These are phyloP conservation scores for Podospora pseudopauciseta DNA, from an alignment of 495 filamentous ascomycete species.

Conservation along the genomic window DNA sequence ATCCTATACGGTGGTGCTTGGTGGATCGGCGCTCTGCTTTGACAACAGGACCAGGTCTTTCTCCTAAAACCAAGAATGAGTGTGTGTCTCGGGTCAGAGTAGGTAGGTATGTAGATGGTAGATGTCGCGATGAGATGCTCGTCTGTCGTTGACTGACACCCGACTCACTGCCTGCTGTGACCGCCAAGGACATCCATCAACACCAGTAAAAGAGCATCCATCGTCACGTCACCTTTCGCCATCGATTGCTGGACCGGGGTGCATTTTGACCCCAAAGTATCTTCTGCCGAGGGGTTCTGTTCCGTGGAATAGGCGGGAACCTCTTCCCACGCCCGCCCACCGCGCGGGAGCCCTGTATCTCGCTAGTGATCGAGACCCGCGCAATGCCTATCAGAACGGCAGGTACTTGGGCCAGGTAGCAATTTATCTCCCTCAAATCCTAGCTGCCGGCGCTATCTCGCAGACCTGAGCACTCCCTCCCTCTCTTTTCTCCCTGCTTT, in stretches of 20 bases:
- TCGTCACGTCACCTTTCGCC: constrained; percentile 27
- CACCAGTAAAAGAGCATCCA: constrained; percentile 5
- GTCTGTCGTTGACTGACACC: neutral
- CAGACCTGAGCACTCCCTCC: constrained; percentile 7
- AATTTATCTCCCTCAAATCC: constrained; percentile 37
- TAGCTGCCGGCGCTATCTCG: constrained; percentile 30
- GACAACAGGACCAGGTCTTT: neutral
- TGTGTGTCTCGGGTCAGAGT: neutral
- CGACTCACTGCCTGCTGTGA: too few relatives aligned
- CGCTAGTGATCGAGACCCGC: constrained; percentile 23
- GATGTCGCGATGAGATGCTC: neutral
- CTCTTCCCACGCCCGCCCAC: constrained; percentile 16
- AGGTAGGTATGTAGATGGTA: too few relatives aligned
- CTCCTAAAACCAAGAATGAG: neutral
- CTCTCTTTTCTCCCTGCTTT: constrained; percentile 3
- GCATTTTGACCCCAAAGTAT: constrained; percentile 18
- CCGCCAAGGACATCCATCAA: neutral
- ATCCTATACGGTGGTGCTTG: neutral
- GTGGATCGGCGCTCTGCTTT: neutral
- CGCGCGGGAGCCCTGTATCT: constrained; percentile 20
- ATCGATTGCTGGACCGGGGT: constrained; percentile 16
- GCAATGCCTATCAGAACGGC: constrained; percentile 19
- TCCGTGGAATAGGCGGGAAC: constrained; percentile 27
- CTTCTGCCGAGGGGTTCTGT: constrained; percentile 24
- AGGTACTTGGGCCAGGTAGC: constrained; percentile 19